Evolutionary conservation across 2,329 filamentous ascomycete genomes (phyloP).

Genomic region (Beauveria asiatica): DNA sequence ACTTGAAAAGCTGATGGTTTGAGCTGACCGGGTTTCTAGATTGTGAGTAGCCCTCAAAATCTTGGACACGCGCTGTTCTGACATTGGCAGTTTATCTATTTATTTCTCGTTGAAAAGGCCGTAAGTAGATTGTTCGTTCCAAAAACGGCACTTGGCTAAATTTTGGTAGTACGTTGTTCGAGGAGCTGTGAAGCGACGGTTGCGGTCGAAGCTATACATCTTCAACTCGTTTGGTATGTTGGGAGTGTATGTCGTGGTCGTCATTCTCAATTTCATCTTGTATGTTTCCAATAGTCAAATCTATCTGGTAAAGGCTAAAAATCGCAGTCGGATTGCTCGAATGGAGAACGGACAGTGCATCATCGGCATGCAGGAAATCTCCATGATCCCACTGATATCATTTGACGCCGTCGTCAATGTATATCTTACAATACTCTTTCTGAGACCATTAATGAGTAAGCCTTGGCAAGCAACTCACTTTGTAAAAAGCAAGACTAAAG

Average conservation of each 20-base stretch:
- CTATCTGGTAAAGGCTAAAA: background rate
- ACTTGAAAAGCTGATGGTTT: background rate
- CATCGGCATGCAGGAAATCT: slow-evolving; percentile 51
- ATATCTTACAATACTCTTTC: slow-evolving; percentile 54
- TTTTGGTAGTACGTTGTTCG: slow-evolving; percentile 45
- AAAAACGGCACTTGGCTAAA: slow-evolving; percentile 11
- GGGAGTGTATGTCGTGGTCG: slow-evolving; percentile 37
- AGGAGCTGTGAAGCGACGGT: slow-evolving; percentile 39
- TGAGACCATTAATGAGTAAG: slow-evolving; percentile 48
- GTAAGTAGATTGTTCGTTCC: slow-evolving; percentile 27
- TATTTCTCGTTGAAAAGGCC: slow-evolving; percentile 57
- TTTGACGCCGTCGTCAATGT: slow-evolving; percentile 55
- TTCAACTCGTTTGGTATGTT: slow-evolving; percentile 53
- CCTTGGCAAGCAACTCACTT: background rate
- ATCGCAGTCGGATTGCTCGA: slow-evolving; percentile 43
- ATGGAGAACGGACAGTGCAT: slow-evolving; percentile 48
- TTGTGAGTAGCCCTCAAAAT: slow-evolving; percentile 18
- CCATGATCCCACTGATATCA: slow-evolving; percentile 52
- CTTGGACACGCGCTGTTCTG: background rate
- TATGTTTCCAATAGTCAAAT: slow-evolving; percentile 24
- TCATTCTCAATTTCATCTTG: slow-evolving; percentile 53
- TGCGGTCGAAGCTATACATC: slow-evolving; percentile 48
- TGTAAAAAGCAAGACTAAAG: background rate
- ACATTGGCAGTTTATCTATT: slow-evolving; percentile 43
- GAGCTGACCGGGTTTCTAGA: slow-evolving; percentile 16